Conservation (phyloP, 768 basidiomycete species). For the Podaxis mareebaensis region DNA sequence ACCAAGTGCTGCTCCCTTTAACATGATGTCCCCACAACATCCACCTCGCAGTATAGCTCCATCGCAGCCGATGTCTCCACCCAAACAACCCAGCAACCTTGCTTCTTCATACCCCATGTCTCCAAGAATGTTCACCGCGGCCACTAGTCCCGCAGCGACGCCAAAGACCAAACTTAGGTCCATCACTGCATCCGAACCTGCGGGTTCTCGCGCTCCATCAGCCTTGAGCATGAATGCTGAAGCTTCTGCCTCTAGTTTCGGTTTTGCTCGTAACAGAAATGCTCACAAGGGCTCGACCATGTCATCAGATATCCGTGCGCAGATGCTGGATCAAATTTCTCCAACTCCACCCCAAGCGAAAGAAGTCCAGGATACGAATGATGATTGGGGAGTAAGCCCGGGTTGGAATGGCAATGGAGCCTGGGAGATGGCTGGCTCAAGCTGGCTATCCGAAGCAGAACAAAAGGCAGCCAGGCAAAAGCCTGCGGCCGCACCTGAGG, state of each 20-base stretch:
- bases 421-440: neutral
- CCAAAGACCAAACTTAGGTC: neutral
- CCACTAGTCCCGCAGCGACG: neutral
- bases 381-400: neutral
- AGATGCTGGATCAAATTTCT: slow-evolving; percentile 2
- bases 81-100: neutral
- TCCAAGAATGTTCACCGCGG: neutral
- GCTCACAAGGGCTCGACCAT: neutral
- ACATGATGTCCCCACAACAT: neutral
- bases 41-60: neutral
- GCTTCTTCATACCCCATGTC: neutral
- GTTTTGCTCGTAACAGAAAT: neutral
- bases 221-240: neutral
- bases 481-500: neutral
- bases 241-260: neutral
- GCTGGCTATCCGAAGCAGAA: neutral
- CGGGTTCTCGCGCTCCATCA: neutral
- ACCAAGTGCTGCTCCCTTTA: neutral
- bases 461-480: too few species aligned
- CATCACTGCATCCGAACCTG: neutral
- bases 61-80: neutral
- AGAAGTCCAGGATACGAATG: neutral
- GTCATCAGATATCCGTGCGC: neutral
- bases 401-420: neutral
- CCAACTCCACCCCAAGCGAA: neutral